Conservation (phyloP, 768 basidiomycete genomes). For the Phanerochaete sordida region DNA sequence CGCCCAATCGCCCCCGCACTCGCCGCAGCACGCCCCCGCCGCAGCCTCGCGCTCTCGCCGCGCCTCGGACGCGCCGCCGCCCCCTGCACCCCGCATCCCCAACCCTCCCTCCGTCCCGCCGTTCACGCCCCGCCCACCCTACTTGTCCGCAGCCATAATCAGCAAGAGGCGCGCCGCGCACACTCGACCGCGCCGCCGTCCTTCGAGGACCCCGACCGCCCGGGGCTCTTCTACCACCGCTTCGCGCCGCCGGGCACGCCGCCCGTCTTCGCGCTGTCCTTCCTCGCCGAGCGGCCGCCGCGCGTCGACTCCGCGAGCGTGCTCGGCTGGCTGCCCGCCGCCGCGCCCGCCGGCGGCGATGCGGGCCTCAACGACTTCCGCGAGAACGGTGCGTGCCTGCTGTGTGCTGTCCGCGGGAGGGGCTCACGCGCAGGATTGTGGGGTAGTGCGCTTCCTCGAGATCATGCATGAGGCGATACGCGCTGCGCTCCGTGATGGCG, state of each 20-base stretch:
- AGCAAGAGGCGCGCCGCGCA: too few relatives aligned
- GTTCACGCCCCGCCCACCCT: neutral
- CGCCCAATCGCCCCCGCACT: neutral
- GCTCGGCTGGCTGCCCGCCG: conserved; percentile 70
- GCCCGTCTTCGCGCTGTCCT: conserved; percentile 65
- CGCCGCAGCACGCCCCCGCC: neutral
- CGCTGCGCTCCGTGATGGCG: conserved; percentile 47
- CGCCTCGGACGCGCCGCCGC: neutral
- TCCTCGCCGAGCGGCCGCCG: conserved; percentile 45
- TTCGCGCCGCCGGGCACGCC: conserved; percentile 43
- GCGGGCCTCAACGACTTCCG: conserved; percentile 67
- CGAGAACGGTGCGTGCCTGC: conserved; percentile 56
- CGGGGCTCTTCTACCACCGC: conserved; percentile 70
- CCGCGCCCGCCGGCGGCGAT: conserved; percentile 39
- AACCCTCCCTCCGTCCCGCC: too few relatives aligned
- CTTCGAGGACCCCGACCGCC: conserved; percentile 52
- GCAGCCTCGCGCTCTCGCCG: neutral
- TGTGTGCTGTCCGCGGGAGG: neutral
- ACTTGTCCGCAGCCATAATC: neutral
- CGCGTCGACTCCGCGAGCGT: conserved; percentile 46
- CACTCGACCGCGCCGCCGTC: conserved; percentile 6
- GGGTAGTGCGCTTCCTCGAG: conserved; percentile 52
- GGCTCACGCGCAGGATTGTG: neutral
- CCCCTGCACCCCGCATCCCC: too few relatives aligned
- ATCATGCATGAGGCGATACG: conserved; percentile 61